phyloP scores from a whole-genome alignment of 176 grass and related monocot genomes.

The Cenchrus fungigraminus region DNA sequence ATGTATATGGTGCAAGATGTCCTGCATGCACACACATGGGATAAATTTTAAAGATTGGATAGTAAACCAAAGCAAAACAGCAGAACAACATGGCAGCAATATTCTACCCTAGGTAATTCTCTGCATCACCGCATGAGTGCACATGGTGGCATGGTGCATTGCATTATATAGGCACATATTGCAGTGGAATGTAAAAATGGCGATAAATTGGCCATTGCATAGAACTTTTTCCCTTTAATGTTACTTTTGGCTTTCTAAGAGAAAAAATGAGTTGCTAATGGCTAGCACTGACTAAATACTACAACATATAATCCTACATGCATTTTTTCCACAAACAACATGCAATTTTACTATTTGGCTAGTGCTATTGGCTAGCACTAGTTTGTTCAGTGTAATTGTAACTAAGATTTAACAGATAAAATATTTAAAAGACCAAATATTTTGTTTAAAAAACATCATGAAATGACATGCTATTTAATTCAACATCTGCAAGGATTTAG shows the following conservation, averaged over 20 bases:
- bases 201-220: conserved; percentile 3
- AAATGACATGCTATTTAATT: too few relatives aligned
- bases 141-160: not conserved
- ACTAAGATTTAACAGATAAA: not conserved
- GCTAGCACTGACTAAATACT: too few relatives aligned
- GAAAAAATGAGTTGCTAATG: not conserved
- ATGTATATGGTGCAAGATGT: too few relatives aligned
- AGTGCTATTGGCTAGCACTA: not conserved
- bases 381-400: too few relatives aligned
- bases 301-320: too few relatives aligned
- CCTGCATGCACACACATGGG: too few relatives aligned
- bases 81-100: not conserved
- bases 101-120: not conserved
- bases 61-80: not conserved
- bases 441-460: not conserved
- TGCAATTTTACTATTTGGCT: not conserved
- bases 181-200: not conserved
- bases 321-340: not conserved
- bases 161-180: not conserved
- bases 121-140: too few relatives aligned
- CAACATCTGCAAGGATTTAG: not conserved
- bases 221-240: not conserved
- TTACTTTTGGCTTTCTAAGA: not conserved
- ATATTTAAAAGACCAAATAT: not conserved
- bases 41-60: too few relatives aligned